Evolutionary conservation across 2,329 filamentous ascomycete species (phyloP), one percentile per base, ranked within the genome.

Genomic region (Aspergillus fijiensis): DNA sequence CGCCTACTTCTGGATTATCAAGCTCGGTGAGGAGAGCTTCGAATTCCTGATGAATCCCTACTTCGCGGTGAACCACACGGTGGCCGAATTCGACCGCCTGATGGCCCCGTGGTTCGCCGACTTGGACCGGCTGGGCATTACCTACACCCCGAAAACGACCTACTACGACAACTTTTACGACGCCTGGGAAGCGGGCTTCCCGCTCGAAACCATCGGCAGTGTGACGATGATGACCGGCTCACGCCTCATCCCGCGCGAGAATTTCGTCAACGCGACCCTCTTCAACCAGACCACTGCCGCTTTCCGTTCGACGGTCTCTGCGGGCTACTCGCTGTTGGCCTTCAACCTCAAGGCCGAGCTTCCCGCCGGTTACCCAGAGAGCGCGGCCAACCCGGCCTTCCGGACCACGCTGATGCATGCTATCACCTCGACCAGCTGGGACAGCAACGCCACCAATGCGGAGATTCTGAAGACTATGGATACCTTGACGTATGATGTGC

Each of bases 211-310:
- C 2, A 70, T 66, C 35, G 68, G 60, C 12, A 61, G 60, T 1
- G 61, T 65, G 3, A 51, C 51, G 48, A 64, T 67, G 67, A 63
- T 65, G 58, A 71, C 70, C 2, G 65, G 65, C 29, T 72, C 69
- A 5, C 74, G 75, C 25, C 73, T 77, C 6, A 73, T 77, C 59
- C 75, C 75, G 2, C 65, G 68, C 29, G 62, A 60, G 16, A 76
- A 76, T 61, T 77, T 69, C 67, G 68, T 68, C 19, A 64, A 68
- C 51, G 50, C 61, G 2, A 35, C 59, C 4, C 65, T 63, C 1
- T 65, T 74, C 19, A 71, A 74, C 39, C 55, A 60, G 5, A 75
- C 74, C 7, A 70, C 76, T 35, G 61, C 67, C 1, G 69, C 70
- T 6, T 59, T 64, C 11, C 61, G 60, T 10, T 48, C 61, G 5